Evolutionary conservation across 805 yeast genomes (phyloP), one percentile per base, ranked within the genome.

Genomic region (Schizosaccharomyces pombe): DNA sequence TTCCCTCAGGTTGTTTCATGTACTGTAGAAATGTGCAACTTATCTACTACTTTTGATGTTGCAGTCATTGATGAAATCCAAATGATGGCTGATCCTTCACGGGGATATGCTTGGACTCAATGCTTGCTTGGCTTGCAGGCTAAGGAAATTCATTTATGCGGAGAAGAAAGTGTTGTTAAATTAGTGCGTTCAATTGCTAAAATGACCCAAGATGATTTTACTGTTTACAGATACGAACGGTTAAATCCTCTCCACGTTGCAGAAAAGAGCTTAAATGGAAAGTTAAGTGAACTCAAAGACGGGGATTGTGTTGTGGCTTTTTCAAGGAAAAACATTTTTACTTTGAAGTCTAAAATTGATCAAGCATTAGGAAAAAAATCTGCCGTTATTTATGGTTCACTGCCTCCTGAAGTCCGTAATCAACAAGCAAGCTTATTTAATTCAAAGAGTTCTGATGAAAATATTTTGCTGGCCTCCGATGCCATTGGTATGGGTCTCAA

Each of bases 401-500:
- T 91, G 47, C 99, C 99, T 0, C 94, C 97, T 0, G 97, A 91
- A 63, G 85, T 89, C 0, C 75, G 99, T 59, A 77, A 85, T 2
- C 77, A 77, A 59, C 95, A 91, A 62, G 94, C 96, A 0, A 65
- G 70, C 30, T 70, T 75, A 52, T 91, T 91, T 65, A 91, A 91
- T 63, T 66, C 66, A 51, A 66, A 69, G 1, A 68, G 63, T n/a
- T 89, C 94, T 1, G 74, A 75, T 34, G 81, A 77, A 58, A 91
- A 87, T 61, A 73, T 83, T n/a, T 70, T 91, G 39, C 83, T 91
- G 5, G 97, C 98, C 1, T 83, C 95, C 1, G 97, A 91, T 68
- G 98, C 98, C 0, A 79, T 91, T 58, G 98, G 98, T 1, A 89
- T 91, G 96, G 98, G 98, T 0, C 71, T 91, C 55, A 91, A 91